phyloP scores from a whole-genome alignment of 129 eudicot genomes.

The Chrysanthemum makinoi region DNA sequence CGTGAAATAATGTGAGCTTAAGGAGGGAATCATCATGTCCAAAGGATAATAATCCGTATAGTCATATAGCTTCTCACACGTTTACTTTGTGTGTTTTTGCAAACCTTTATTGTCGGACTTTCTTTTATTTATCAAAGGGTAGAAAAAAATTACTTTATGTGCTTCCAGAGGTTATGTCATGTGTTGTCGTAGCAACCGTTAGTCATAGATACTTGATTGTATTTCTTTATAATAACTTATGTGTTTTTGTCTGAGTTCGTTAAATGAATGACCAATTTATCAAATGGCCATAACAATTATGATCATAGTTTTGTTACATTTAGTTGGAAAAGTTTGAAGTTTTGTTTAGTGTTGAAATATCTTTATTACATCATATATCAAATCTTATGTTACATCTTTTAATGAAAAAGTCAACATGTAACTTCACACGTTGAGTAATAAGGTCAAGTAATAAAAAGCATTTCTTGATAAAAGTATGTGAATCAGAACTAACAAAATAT shows the following conservation, averaged over 20 bases:
- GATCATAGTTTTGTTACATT: not conserved
- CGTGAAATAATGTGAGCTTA: too few species aligned
- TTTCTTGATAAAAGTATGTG: not conserved
- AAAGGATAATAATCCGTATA: too few species aligned
- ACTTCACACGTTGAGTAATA: not conserved
- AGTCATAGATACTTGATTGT: not conserved
- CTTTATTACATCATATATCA: too few species aligned
- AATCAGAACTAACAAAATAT: not conserved
- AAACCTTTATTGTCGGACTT: too few species aligned
- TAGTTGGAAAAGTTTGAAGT: not conserved
- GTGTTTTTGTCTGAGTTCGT: conserved; percentile 17
- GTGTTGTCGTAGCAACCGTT: not conserved
- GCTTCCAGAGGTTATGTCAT: too few species aligned
- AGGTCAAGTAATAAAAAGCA: not conserved
- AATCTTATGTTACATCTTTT: not conserved
- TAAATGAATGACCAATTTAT: conserved; percentile 24
- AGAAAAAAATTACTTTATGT: too few species aligned
- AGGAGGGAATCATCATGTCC: too few species aligned
- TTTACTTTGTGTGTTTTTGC: too few species aligned
- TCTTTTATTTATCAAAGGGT: too few species aligned
- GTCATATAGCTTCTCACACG: too few species aligned
- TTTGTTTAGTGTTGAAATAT: not conserved
- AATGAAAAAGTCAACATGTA: not conserved
- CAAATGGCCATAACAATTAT: conserved; percentile 46
- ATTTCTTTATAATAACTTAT: not conserved